These are phyloP conservation scores for Achaetomium macrosporum DNA, from an alignment of 2,329 filamentous ascomycete species.

Conservation along the genomic window DNA sequence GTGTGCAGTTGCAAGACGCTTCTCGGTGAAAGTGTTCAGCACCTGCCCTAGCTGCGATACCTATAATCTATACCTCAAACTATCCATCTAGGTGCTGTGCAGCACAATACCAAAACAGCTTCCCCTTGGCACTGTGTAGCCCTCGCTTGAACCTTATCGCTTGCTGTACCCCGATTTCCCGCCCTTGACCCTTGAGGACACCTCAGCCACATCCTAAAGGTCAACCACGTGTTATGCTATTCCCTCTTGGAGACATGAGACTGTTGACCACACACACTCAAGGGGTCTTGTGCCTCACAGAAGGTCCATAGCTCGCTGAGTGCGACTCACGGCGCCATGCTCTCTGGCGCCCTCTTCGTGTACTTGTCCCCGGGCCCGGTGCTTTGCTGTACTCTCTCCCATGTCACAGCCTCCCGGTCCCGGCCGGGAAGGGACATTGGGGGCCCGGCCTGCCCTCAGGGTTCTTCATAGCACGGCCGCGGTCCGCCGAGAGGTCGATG, in stretches of 20 bases:
- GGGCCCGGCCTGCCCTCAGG: neutral
- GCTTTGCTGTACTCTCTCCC: constrained; percentile 1
- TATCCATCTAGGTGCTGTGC: too few species aligned
- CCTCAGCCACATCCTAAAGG: neutral
- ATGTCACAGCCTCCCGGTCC: neutral
- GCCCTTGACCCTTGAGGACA: too few species aligned
- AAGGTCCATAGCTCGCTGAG: neutral
- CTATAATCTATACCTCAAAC: too few species aligned
- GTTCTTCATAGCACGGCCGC: neutral
- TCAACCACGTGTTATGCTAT: neutral
- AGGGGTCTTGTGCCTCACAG: too few species aligned
- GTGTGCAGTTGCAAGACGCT: too few species aligned
- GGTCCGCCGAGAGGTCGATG: neutral
- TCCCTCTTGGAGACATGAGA: too few species aligned
- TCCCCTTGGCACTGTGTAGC: neutral
- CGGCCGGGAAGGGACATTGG: neutral
- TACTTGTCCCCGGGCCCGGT: neutral
- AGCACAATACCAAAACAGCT: too few species aligned
- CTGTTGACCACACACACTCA: too few species aligned
- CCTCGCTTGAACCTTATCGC: neutral
- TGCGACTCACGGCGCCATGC: neutral
- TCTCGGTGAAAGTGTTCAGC: too few species aligned
- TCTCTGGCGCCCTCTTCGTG: neutral
- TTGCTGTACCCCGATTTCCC: neutral
- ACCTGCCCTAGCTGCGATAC: too few species aligned